These are phyloP conservation scores for Hordeum pubiflorum DNA, from an alignment of 202 grass and related monocot genomes.

Conservation along the genomic window DNA sequence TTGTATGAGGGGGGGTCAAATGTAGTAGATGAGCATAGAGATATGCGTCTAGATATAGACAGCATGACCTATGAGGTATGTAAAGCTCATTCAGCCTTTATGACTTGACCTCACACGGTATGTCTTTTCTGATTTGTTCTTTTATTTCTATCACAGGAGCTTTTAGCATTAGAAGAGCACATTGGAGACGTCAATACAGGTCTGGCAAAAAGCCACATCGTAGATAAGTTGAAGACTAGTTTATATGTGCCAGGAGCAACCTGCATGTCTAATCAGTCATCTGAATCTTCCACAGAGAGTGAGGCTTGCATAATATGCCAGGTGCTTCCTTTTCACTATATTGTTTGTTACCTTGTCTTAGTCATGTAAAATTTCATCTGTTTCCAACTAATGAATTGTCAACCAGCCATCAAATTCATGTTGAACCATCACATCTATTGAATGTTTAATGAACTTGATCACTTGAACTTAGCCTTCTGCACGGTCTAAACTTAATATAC, in stretches of 20 bases:
- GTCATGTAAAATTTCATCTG: not conserved
- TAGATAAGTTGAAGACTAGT: slow-evolving; percentile 63
- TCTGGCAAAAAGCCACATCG: slow-evolving; percentile 54
- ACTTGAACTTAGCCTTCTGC: not conserved
- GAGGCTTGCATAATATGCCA: slow-evolving; percentile 91
- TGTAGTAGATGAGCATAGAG: slow-evolving; percentile 63
- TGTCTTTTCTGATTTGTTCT: slow-evolving; percentile 11
- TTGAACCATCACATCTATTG: not conserved
- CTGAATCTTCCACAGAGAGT: slow-evolving; percentile 31
- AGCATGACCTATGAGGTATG: slow-evolving; percentile 88
- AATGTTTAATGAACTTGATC: not conserved
- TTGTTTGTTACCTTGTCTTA: not conserved
- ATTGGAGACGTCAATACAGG: slow-evolving; percentile 86
- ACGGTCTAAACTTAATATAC: not conserved
- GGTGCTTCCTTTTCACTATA: slow-evolving; percentile 41
- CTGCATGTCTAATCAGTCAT: slow-evolving; percentile 36
- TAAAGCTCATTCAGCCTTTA: not conserved
- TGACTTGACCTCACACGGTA: not conserved
- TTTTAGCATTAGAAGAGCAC: slow-evolving; percentile 76
- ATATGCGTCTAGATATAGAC: slow-evolving; percentile 84
- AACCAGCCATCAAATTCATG: not conserved
- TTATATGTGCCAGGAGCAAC: slow-evolving; percentile 41
- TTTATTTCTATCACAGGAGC: slow-evolving; percentile 48
- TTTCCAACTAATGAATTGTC: slow-evolving; percentile 5
- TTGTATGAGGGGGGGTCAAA: slow-evolving; percentile 57